phyloP scores from a whole-genome alignment of 2,329 filamentous ascomycete species.

The Aspergillus ruber region DNA sequence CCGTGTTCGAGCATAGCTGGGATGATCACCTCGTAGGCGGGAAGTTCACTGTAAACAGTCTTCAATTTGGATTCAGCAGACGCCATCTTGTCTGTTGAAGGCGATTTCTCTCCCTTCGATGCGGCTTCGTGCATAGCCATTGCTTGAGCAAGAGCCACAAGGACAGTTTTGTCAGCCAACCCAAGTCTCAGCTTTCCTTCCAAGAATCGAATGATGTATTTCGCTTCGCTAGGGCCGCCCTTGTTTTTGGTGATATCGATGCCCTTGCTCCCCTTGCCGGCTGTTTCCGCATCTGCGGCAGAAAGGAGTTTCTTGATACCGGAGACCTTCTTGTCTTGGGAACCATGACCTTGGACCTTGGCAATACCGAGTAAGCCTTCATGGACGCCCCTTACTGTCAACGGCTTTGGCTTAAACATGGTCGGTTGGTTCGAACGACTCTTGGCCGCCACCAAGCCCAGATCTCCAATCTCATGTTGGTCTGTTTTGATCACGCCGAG shows the following conservation, averaged over 20 bases:
- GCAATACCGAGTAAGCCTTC: conserved; percentile 84
- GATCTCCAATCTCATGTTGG: conserved; percentile 91
- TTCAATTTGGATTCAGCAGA: conserved; percentile 83
- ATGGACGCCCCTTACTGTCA: conserved; percentile 82
- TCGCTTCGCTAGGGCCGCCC: conserved; percentile 88
- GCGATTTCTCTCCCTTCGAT: conserved; percentile 59
- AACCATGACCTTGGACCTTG: conserved; percentile 75
- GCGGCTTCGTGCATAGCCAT: conserved; percentile 76
- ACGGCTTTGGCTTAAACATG: conserved; percentile 93
- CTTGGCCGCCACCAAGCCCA: conserved; percentile 91
- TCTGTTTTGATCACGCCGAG: conserved; percentile 87
- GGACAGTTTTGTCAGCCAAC: conserved; percentile 83
- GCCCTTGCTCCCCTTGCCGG: conserved; percentile 58
- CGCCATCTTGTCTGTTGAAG: conserved; percentile 68
- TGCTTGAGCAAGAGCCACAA: conserved; percentile 84
- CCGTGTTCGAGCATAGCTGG: conserved; percentile 83
- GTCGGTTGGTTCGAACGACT: conserved; percentile 91
- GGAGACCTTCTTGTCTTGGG: conserved; percentile 85
- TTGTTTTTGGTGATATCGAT: conserved; percentile 88
- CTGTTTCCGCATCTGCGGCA: conserved; percentile 67
- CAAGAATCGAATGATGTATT: conserved; percentile 85
- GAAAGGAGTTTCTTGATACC: conserved; percentile 96
- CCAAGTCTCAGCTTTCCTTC: conserved; percentile 92
- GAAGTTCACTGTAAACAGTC: conserved; percentile 86
- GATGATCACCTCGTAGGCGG: conserved; percentile 91